Conservation (phyloP, 495 filamentous ascomycete genomes). For the Xylaria curta region DNA sequence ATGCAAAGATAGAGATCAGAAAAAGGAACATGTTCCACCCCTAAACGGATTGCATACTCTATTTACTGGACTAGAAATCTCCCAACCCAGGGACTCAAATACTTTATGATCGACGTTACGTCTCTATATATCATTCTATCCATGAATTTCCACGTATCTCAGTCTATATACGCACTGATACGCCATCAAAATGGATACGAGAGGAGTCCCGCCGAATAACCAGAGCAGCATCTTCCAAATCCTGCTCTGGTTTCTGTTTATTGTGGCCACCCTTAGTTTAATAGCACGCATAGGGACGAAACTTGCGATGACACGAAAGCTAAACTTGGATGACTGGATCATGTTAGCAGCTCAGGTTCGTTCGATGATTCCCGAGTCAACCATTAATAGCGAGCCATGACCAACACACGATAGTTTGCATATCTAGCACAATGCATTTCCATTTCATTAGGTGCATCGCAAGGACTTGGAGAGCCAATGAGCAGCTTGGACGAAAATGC, state of each 20-base stretch:
- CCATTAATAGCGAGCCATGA: not conserved
- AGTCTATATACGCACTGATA: constrained; percentile 2
- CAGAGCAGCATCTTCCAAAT: constrained; percentile 27
- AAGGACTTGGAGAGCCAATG: constrained; percentile 36
- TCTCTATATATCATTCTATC: not conserved
- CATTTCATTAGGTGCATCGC: constrained; percentile 34
- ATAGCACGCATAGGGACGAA: constrained; percentile 34
- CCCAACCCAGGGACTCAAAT: not conserved
- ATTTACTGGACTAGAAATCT: not conserved
- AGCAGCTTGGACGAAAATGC: constrained; percentile 22
- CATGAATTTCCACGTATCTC: not conserved
- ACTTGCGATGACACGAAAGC: constrained; percentile 31
- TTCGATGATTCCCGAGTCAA: not conserved
- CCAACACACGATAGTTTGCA: not conserved
- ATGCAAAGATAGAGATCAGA: constrained; percentile 1
- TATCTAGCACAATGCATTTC: constrained; percentile 34
- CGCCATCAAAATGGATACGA: constrained; percentile 3
- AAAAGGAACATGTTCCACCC: constrained; percentile 12
- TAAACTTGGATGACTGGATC: constrained; percentile 33
- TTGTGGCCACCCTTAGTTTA: constrained; percentile 32
- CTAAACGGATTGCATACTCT: not conserved
- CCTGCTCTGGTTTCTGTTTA: constrained; percentile 34
- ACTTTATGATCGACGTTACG: constrained; percentile 11
- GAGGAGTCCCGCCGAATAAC: constrained; percentile 6
- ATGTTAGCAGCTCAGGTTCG: constrained; percentile 34